A percentile compares a stretch with the other conserved stretches of the same genome.
Evolutionary conservation across 257 asterid species (phyloP).

Genomic region (Ballota nigra): DNA sequence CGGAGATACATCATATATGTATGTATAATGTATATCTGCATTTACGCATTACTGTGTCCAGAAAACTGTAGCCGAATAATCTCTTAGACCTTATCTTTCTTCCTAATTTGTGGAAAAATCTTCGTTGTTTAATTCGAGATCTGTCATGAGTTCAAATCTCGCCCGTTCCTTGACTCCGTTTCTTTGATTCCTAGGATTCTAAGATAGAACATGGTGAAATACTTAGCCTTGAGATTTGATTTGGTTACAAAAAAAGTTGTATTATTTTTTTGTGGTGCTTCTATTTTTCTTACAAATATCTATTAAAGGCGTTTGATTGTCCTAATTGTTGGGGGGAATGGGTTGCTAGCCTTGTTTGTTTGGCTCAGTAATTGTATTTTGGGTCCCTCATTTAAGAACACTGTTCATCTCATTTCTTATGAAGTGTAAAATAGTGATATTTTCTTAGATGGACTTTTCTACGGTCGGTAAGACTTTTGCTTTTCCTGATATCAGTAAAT

Average conservation of each 20-base stretch:
- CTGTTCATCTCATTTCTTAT: too few species aligned
- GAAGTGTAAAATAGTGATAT: too few species aligned
- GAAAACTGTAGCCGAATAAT: conserved; percentile 10
- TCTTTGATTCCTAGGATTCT: neutral
- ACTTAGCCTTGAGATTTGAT: neutral
- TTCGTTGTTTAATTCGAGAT: neutral
- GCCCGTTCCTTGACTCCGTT: too few species aligned
- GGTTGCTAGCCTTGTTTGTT: neutral
- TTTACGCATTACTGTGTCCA: neutral
- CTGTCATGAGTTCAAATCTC: neutral
- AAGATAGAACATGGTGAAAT: neutral
- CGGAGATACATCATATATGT: neutral
- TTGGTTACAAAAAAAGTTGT: neutral
- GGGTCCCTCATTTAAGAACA: too few species aligned
- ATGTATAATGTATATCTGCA: neutral
- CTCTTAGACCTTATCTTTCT: neutral
- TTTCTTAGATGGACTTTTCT: too few species aligned
- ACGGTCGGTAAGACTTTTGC: too few species aligned
- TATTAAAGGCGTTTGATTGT: neutral
- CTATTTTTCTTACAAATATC: neutral
- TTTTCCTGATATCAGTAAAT: too few species aligned
- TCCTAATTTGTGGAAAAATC: neutral
- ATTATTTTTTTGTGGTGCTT: neutral
- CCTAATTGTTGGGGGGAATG: neutral
- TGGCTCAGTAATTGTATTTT: too few species aligned